Base-by-base conservation (phyloP, 768 basidiomycete species). In the Phlegmacium glaucopus region DNA sequence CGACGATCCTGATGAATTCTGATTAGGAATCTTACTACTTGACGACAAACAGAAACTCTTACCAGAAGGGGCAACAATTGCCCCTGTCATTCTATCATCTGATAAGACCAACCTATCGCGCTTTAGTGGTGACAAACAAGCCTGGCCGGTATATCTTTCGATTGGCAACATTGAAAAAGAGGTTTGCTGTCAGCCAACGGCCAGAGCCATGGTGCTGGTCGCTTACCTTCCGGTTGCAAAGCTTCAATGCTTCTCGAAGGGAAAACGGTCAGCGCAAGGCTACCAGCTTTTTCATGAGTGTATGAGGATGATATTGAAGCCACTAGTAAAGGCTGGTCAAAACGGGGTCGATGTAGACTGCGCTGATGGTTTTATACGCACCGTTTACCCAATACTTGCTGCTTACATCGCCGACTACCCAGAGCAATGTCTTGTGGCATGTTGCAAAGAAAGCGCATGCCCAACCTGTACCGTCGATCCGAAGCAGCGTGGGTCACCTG, bases 81-180 rank as follows among this genome's bases (percentile, higher is more conserved):
- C 63, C 2, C 68, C 71, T 1, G 42, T 76, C 1, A 73, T 76
- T 15, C 47, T 74, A 0, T 55, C 69, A 44, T 60, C 61, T 0
- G 62, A 67, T 30, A 67, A 67, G 26, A 65, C 64, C 2, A 30
- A 56, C n/a, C 41, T 76, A 1, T 63, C 67, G 0, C 39, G 54
- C 0, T 71, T 74, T 44, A n/a, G 52, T 2, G 67, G 71, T 1
- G 65, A 74, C 46, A 69, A 74, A 49, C 41, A 41, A 15, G 67
- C 70, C 11, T 74, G 69, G 63, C 72, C 72, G 1, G 63, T 77
- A 0, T 75, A 77, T 46, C 50, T 75, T 0, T 64, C 69, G 1
- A 61, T 72, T 36, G 71, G 68, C 0, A 72, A 73, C 40, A 62
- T 74, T 6, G 17, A 39, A 0, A 73, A 72, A 41, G 51, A 49